A percentile compares a stretch with the other conserved stretches of the same genome.
Conservation (phyloP, 768 basidiomycete species). For the Candolleomyces efflorescens region DNA sequence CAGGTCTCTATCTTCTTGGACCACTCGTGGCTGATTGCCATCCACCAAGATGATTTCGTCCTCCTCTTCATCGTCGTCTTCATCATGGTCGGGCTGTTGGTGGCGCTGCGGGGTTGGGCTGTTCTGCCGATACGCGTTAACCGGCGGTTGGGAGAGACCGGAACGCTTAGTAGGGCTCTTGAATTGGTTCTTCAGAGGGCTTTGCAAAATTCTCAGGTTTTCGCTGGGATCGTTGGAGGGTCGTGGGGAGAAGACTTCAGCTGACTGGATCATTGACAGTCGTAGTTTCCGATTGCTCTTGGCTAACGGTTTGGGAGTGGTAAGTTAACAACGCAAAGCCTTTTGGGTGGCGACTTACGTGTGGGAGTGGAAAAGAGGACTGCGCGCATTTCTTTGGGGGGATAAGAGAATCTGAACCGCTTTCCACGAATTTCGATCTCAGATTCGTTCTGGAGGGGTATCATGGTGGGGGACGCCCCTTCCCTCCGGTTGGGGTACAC, state of each 20-base stretch:
- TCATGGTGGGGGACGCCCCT: conserved; percentile 38
- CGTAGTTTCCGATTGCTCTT: conserved; percentile 47
- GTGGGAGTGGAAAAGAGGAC: conserved; percentile 47
- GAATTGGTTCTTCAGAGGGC: conserved; percentile 42
- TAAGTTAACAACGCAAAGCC: background rate
- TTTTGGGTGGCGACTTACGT: conserved; percentile 27
- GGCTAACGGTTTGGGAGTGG: conserved; percentile 14
- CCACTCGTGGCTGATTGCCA: conserved; percentile 60
- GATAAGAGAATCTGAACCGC: conserved; percentile 69
- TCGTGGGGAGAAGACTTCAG: conserved; percentile 67
- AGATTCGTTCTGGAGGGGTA: conserved; percentile 64
- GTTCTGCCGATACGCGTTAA: conserved; percentile 1
- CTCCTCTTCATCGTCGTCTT: conserved; percentile 32
- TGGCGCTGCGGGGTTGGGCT: background rate
- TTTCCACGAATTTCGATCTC: conserved; percentile 67
- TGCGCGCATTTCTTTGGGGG: conserved; percentile 65
- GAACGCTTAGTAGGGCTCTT: conserved; percentile 26
- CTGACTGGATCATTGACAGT: conserved; percentile 72
- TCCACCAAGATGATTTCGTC: conserved; percentile 60
- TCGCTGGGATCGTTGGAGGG: conserved; percentile 56
- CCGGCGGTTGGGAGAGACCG: conserved; percentile 18
- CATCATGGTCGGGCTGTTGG: conserved; percentile 5
- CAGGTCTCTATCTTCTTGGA: conserved; percentile 67
- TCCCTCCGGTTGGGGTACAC: conserved; percentile 44
- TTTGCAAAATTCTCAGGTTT: conserved; percentile 61